Evolutionary conservation across 306 rosid species (phyloP).

Genomic region (Crataegus laevigata): DNA sequence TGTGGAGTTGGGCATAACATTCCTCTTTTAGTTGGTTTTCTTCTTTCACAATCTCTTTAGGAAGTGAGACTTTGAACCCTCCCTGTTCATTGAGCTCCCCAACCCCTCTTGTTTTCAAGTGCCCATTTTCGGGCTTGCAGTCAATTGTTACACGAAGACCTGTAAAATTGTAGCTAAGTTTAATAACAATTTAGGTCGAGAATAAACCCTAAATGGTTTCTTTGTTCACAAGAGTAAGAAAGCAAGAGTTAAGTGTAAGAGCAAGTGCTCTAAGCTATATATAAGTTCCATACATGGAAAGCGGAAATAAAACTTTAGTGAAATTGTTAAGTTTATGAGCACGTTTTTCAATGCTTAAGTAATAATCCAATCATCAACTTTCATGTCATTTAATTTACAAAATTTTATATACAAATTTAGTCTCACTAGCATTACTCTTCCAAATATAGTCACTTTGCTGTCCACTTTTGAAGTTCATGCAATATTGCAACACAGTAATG

Average conservation of each 20-base stretch:
- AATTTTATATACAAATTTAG: not conserved
- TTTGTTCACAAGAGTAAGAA: not conserved
- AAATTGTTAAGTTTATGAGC: not conserved
- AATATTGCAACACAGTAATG: not conserved
- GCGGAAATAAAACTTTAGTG: not conserved
- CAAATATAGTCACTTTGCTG: not conserved
- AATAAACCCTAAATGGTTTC: not conserved
- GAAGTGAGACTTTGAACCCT: constrained; percentile 55
- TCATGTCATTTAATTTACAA: too few relatives aligned
- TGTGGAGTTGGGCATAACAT: constrained; percentile 77
- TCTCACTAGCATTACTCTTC: not conserved
- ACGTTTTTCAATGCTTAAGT: too few relatives aligned
- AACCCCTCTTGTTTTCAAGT: constrained; percentile 46
- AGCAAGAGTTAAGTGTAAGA: not conserved
- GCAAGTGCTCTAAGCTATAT: not conserved
- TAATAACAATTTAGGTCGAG: not conserved
- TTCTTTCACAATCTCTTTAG: constrained; percentile 43
- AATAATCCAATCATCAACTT: too few relatives aligned
- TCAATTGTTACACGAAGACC: constrained; percentile 68
- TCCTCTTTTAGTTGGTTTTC: constrained; percentile 51
- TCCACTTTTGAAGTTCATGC: not conserved
- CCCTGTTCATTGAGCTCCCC: constrained; percentile 63
- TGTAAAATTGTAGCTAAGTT: constrained; percentile 6
- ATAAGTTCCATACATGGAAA: not conserved
- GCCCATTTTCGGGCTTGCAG: constrained; percentile 58